Conservation (phyloP, 202 grass and related monocot species). For the Hordeum pubiflorum region DNA sequence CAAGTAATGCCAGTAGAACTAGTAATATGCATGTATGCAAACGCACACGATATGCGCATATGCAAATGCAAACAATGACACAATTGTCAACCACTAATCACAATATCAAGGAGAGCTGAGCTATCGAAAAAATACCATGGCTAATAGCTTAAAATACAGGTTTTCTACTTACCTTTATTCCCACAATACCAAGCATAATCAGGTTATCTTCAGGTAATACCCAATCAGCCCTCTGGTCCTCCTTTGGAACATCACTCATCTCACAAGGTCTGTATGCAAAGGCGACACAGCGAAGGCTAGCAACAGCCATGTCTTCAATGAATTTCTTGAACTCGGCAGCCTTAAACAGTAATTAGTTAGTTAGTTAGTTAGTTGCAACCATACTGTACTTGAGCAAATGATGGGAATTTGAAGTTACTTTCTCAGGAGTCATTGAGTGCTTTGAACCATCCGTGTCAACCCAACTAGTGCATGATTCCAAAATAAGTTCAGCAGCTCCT, state of each 20-base stretch:
- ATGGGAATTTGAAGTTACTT: constrained; percentile 31
- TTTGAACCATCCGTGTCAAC: constrained; percentile 58
- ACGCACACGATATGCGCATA: not conserved
- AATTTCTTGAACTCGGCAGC: constrained; percentile 59
- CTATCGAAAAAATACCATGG: not conserved
- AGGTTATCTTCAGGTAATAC: constrained; percentile 71
- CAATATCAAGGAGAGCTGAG: not conserved
- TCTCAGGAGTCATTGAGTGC: constrained; percentile 53
- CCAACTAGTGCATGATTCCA: constrained; percentile 69
- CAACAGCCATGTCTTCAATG: constrained; percentile 80
- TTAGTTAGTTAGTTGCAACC: not conserved
- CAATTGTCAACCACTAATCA: not conserved
- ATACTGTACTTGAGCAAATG: not conserved
- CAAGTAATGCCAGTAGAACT: not conserved
- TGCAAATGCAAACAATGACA: not conserved
- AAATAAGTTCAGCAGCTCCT: constrained; percentile 94
- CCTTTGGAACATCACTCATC: constrained; percentile 60
- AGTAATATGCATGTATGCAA: not conserved
- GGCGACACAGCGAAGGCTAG: constrained; percentile 78
- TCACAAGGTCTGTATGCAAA: constrained; percentile 69
- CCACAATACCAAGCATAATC: constrained; percentile 69
- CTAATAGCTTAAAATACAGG: not conserved
- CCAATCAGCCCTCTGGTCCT: constrained; percentile 73
- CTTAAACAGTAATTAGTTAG: constrained; percentile 31
- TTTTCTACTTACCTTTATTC: constrained; percentile 67